Conservation (phyloP, 2,329 filamentous ascomycete genomes). For the Cladorrhinum sp. region DNA sequence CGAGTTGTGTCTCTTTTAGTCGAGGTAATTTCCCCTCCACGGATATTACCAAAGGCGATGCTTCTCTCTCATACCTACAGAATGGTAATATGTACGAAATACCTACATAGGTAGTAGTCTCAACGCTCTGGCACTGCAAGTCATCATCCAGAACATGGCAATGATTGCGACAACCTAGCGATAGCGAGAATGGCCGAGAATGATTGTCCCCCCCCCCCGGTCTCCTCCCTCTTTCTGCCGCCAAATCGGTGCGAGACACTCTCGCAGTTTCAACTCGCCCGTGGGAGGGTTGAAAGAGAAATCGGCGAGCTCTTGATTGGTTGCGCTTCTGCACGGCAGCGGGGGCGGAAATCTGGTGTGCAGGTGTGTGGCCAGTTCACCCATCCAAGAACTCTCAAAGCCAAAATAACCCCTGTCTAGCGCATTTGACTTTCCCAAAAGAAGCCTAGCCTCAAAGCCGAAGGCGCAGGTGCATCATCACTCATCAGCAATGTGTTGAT, state of each 20-base stretch:
- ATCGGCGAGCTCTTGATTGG: conserved; percentile 22
- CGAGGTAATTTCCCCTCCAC: neutral
- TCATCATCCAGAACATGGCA: neutral
- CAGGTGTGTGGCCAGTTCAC: conserved; percentile 26
- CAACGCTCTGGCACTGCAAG: neutral
- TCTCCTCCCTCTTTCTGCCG: conserved; percentile 14
- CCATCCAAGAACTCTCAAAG: conserved; percentile 21
- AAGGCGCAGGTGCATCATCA: conserved; percentile 25
- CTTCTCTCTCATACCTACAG: neutral
- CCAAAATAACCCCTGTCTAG: conserved; percentile 27
- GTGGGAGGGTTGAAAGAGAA: conserved; percentile 15
- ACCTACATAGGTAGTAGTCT: neutral
- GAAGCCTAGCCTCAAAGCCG: conserved; percentile 20
- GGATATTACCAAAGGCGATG: neutral
- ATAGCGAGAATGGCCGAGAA: neutral
- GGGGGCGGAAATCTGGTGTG: conserved; percentile 23
- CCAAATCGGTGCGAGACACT: conserved; percentile 14
- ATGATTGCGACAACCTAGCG: neutral
- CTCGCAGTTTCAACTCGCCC: conserved; percentile 24
- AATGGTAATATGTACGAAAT: neutral
- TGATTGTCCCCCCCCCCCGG: neutral
- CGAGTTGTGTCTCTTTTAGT: neutral
- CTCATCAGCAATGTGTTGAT: conserved; percentile 17
- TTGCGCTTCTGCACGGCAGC: conserved; percentile 23
- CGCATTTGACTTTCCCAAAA: conserved; percentile 16